Base-by-base conservation (phyloP, 2,329 filamentous ascomycete species). In the Fonsecaea monophora region DNA sequence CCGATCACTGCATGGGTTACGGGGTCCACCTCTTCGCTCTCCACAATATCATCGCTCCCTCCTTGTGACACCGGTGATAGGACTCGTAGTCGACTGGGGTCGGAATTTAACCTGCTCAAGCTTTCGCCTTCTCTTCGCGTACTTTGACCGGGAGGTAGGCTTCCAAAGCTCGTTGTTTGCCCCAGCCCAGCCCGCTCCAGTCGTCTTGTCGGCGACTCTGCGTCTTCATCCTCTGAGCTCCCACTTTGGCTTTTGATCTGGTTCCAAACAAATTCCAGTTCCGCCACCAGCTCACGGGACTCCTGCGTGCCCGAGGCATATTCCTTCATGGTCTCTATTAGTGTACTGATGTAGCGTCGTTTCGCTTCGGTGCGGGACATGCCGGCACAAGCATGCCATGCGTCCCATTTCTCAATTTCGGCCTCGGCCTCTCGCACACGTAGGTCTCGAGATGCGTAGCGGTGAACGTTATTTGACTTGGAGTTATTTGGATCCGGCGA, bases 181-280 rank as follows among this genome's bases (percentile, higher is more conserved):
- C 80, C 72, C 83, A 77, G 73, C 82, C 77, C 71, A 84, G 84
- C 69, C 73, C 77, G 68, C 80, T 71, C 83, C 54, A 78, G 81
- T 67, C 76, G 79, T 75, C 74, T 70, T 70, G 75, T 73, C 69
- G 76, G 66, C 73, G 77, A 68, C 76, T 77, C 62, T 76, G 78
- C 32, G 80, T 77, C 68, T 76, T 71, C 69, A 77, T 71, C 73
- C 73, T 53, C 80, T 12, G 65, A 65, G 59, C 66, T 66, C 32
- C 71, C 68, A 15, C 69, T 69, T 32, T 69, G 67, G 37, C 70
- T 69, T 34, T 65, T 96, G 73, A 99, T 94, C 78, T 98, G 95
- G 73, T 97, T 93, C 95, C 95, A 99, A 45, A 99, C 94, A 74
- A 98, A 99, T 80, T 99, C 95, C n/a, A 99, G 87, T 78, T 99